Evolutionary conservation across 2,329 filamentous ascomycete genomes (phyloP).

Genomic region (Fusarium tuaranense): DNA sequence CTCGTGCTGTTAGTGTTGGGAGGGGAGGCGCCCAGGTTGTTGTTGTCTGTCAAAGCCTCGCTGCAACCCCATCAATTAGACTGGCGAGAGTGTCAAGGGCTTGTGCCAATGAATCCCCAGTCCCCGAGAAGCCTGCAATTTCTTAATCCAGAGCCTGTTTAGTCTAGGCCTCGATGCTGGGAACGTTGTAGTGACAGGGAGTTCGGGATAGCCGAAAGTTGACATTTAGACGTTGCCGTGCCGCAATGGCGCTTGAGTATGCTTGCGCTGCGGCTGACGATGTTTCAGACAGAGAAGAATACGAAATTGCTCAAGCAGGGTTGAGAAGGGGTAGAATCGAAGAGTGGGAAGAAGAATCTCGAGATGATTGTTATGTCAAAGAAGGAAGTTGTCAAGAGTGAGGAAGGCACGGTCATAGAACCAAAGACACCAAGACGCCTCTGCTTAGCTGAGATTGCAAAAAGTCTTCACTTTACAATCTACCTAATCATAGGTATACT

Average conservation of each 20-base stretch:
- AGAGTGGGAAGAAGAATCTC: background rate
- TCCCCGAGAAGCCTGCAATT: background rate
- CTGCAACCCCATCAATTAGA: background rate
- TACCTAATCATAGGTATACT: no score
- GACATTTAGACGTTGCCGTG: background rate
- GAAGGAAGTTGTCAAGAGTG: background rate
- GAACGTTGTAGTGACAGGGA: background rate
- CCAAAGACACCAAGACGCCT: no score
- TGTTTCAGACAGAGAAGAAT: background rate
- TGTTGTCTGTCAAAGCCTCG: background rate
- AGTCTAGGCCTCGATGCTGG: background rate
- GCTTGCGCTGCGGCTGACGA: background rate
- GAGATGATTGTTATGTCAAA: background rate
- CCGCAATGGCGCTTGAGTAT: background rate
- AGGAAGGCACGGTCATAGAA: background rate
- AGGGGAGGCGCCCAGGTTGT: background rate
- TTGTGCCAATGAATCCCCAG: background rate
- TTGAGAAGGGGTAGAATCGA: background rate
- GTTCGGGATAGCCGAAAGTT: background rate
- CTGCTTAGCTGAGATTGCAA: no score
- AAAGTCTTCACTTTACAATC: no score
- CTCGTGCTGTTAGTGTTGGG: background rate
- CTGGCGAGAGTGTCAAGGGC: background rate
- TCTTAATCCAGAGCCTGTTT: background rate
- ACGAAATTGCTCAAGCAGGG: background rate